These are phyloP conservation scores for Sclerospora graminicola DNA, from an alignment of 352 stramenopile genomes.

Conservation along the genomic window DNA sequence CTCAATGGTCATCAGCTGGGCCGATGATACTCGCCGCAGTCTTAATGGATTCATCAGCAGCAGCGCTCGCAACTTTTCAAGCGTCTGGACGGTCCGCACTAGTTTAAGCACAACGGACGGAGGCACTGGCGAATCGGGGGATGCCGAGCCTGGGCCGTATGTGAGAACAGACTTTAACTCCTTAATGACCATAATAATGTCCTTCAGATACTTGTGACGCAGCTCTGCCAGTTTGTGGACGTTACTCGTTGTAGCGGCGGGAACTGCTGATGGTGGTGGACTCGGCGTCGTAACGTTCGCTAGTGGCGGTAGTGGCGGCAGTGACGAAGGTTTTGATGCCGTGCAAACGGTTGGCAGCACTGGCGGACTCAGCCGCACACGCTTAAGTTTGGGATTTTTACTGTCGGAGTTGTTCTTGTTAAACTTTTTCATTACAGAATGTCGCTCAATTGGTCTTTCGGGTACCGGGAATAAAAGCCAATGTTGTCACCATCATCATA, in stretches of 20 bases:
- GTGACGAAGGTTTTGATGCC: background rate
- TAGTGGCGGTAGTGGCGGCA: constrained; percentile 13
- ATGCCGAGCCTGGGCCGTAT: constrained; percentile 14
- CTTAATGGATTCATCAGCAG: constrained; percentile 18
- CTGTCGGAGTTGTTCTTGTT: background rate
- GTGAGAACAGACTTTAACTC: constrained; percentile 23
- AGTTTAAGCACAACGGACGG: constrained; percentile 20
- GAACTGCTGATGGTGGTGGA: background rate
- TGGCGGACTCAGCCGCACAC: constrained; percentile 17
- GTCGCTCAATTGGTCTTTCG: constrained; percentile 3
- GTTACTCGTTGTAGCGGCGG: constrained; percentile 2
- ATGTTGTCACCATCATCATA: constrained; percentile 1
- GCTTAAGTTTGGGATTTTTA: constrained; percentile 7
- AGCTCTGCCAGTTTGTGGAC: constrained; percentile 17
- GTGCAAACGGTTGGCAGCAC: constrained; percentile 1
- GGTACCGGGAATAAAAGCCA: constrained; percentile 2
- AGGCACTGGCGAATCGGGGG: constrained; percentile 6
- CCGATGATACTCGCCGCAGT: constrained; percentile 15
- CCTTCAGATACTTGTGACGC: constrained; percentile 14
- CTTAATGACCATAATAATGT: constrained; percentile 25
- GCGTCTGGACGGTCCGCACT: constrained; percentile 25
- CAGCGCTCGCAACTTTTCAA: constrained; percentile 22
- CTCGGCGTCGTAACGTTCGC: background rate
- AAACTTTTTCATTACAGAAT: constrained; percentile 7
- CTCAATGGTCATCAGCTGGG: constrained; percentile 22